These are phyloP conservation scores for Podaxis rugospora DNA, from an alignment of 768 basidiomycete genomes.

Conservation along the genomic window DNA sequence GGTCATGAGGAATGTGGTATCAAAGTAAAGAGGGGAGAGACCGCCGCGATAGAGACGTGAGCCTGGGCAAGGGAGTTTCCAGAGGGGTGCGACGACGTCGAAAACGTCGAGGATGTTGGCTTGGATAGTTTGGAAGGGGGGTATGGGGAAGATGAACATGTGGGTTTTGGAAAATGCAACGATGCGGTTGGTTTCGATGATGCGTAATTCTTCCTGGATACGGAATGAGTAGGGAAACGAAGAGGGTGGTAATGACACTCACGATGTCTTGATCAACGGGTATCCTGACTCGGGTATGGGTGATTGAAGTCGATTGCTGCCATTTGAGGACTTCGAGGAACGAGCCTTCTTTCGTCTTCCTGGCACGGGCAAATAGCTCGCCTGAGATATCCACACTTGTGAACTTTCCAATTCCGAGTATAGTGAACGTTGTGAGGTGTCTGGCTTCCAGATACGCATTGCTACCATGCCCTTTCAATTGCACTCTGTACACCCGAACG, in stretches of 20 bases:
- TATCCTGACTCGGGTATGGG: conserved; percentile 10
- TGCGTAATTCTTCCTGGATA: conserved; percentile 6
- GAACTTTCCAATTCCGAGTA: conserved; percentile 9
- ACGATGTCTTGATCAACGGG: conserved; percentile 8
- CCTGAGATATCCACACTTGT: conserved; percentile 7
- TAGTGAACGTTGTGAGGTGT: conserved; percentile 6
- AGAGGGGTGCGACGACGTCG: conserved; percentile 7
- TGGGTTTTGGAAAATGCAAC: conserved; percentile 7
- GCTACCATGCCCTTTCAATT: not conserved
- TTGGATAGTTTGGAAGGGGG: conserved; percentile 12
- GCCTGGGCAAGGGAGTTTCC: conserved; percentile 10
- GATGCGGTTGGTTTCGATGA: conserved; percentile 8
- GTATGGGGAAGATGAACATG: conserved; percentile 8
- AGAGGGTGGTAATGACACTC: not conserved
- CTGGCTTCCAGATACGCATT: conserved; percentile 6
- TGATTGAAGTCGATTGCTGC: conserved; percentile 6
- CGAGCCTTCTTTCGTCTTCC: conserved; percentile 4
- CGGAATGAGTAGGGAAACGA: not conserved
- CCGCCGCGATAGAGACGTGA: conserved; percentile 9
- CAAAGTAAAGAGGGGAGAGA: conserved; percentile 8
- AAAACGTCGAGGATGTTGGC: conserved; percentile 4
- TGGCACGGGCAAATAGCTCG: conserved; percentile 7
- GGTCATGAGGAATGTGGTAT: conserved; percentile 5
- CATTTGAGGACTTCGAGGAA: conserved; percentile 10
- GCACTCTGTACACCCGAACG: conserved; percentile 6